These are phyloP conservation scores for Picochlorum sp. DNA, from an alignment of 139 green algal species.

Conservation along the genomic window DNA sequence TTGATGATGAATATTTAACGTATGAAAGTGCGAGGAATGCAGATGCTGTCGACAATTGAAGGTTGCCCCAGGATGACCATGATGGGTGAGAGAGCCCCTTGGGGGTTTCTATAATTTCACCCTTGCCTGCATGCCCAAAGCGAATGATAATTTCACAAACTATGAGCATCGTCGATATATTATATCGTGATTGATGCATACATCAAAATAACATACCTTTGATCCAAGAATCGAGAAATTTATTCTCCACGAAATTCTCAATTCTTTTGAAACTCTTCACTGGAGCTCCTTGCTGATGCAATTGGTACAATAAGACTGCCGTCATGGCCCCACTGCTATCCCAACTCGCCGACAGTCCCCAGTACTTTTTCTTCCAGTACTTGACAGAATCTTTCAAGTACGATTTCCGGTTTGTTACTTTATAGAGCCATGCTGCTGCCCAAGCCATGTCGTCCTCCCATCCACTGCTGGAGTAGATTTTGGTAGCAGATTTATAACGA, in stretches of 20 bases:
- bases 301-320: neutral
- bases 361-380: slow-evolving; percentile 14
- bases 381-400: slow-evolving; percentile 9
- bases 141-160: too few relatives aligned
- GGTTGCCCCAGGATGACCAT: slow-evolving; percentile 13
- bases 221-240: slow-evolving; percentile 5
- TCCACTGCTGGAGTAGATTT: slow-evolving; percentile 18
- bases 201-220: neutral
- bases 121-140: slow-evolving; percentile 2
- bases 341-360: slow-evolving; percentile 5
- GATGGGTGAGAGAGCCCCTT: slow-evolving; percentile 10
- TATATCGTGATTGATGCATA: neutral
- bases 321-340: slow-evolving; percentile 7
- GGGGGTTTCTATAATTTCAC: slow-evolving; percentile 12
- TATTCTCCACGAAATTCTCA: slow-evolving; percentile 3
- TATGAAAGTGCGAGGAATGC: slow-evolving; percentile 6
- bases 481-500: slow-evolving; percentile 15
- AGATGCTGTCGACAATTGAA: slow-evolving; percentile 3
- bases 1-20: neutral
- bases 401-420: slow-evolving; percentile 11
- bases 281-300: slow-evolving; percentile 2
- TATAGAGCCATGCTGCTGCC: slow-evolving; percentile 42
- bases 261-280: neutral
- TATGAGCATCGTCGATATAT: too few relatives aligned
- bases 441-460: slow-evolving; percentile 43